Evolutionary conservation across 1,139 yeast species (phyloP).

Genomic region (Candida sp.): DNA sequence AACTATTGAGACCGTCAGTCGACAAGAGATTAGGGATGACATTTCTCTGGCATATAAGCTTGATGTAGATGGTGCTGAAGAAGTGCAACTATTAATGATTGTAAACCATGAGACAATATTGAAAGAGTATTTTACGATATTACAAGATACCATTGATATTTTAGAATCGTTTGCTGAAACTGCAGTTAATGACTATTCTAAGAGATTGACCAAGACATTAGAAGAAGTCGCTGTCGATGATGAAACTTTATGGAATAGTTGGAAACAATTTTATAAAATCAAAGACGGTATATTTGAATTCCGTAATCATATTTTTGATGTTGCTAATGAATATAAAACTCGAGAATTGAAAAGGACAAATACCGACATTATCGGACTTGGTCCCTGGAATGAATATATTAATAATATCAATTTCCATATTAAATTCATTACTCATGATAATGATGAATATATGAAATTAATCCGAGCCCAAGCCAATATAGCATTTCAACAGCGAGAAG

Average conservation of each 20-base stretch:
- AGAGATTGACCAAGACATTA: constrained; percentile 29
- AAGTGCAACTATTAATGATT: constrained; percentile 33
- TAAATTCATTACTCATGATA: constrained; percentile 59
- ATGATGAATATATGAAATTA: constrained; percentile 66
- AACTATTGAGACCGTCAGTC: constrained; percentile 34
- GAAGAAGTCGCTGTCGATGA: constrained; percentile 27
- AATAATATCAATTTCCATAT: constrained; percentile 60
- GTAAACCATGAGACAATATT: constrained; percentile 28
- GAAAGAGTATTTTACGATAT: constrained; percentile 37
- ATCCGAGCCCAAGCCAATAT: constrained; percentile 80
- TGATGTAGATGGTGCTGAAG: constrained; percentile 28
- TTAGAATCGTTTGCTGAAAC: constrained; percentile 73
- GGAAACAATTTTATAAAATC: constrained; percentile 63
- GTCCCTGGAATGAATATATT: constrained; percentile 48
- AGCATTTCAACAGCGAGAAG: constrained; percentile 72
- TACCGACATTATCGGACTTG: constrained; percentile 38
- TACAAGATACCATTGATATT: constrained; percentile 58
- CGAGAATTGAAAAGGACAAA: constrained; percentile 9
- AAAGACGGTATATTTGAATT: constrained; percentile 53
- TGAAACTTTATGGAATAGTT: constrained; percentile 53
- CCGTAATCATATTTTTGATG: constrained; percentile 54
- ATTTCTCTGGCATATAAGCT: constrained; percentile 35
- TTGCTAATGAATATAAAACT: constrained; percentile 35
- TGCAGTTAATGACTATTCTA: constrained; percentile 52
- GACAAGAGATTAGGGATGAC: constrained; percentile 59